These are phyloP conservation scores for Ramularia collo-cygni DNA, from an alignment of 2,329 filamentous ascomycete genomes.

Conservation along the genomic window DNA sequence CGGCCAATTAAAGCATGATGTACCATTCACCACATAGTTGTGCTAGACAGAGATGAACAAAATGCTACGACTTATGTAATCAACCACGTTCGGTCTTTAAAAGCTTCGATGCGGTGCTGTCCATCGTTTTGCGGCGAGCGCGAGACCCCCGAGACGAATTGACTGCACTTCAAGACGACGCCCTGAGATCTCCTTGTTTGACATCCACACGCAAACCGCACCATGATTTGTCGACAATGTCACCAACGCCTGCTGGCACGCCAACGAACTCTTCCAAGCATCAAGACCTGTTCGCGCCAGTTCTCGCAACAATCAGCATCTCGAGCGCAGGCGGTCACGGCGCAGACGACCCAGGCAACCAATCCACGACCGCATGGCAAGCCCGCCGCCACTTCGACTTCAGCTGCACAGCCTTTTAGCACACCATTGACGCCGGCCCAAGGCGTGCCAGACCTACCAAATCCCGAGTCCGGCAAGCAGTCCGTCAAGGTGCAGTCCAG, in stretches of 20 bases:
- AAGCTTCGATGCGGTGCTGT: too few species aligned
- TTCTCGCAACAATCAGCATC: slow-evolving; percentile 13
- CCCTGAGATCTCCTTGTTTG: too few species aligned
- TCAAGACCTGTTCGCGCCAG: slow-evolving; percentile 4
- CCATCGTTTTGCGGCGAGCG: too few species aligned
- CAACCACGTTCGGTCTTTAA: too few species aligned
- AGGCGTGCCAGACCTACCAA: slow-evolving; percentile 24
- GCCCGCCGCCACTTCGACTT: slow-evolving; percentile 39
- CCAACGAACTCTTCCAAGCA: slow-evolving; percentile 6
- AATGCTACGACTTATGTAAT: too few species aligned
- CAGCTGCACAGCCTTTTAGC: slow-evolving; percentile 41
- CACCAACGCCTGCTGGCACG: slow-evolving; percentile 19
- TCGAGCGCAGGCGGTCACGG: slow-evolving; percentile 22
- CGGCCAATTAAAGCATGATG: slow-evolving; percentile 1
- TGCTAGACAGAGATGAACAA: too few species aligned
- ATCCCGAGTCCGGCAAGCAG: slow-evolving; percentile 19
- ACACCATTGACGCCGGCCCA: slow-evolving; percentile 31
- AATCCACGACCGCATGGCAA: slow-evolving; percentile 27
- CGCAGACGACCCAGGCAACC: slow-evolving; percentile 24
- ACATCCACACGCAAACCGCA: slow-evolving; percentile 1
- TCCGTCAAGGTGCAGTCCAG: slow-evolving; percentile 18
- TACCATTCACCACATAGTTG: not conserved
- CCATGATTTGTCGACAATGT: slow-evolving; percentile 29
- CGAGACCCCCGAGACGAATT: too few species aligned
- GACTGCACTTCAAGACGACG: too few species aligned